Conservation (phyloP, 2,329 filamentous ascomycete genomes). For the Stromatinia cepivora region DNA sequence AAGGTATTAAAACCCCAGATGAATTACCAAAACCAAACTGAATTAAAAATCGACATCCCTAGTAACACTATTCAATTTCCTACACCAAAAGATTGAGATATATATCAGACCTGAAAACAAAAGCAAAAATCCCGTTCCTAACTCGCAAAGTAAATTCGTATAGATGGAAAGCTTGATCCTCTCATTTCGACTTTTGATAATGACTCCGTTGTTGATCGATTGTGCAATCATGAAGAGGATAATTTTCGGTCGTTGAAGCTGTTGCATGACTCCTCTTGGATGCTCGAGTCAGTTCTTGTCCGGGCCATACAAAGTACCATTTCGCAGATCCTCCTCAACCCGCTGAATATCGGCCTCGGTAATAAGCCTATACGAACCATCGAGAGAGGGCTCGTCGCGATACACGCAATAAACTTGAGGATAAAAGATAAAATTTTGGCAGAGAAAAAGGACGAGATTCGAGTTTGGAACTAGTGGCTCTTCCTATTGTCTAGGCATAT, state of each 20-base stretch:
- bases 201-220: not conserved
- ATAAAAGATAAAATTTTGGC: no score
- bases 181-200: not conserved
- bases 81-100: no score
- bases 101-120: no score
- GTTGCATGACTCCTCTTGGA: no score
- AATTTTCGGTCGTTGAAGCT: rapidly evolving
- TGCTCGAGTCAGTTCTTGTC: not conserved
- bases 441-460: not conserved
- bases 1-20: not conserved
- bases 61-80: not conserved
- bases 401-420: not conserved
- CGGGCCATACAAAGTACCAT: not conserved
- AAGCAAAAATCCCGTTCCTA: not conserved
- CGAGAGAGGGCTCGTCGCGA: rapidly evolving
- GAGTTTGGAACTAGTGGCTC: constrained; percentile 1
- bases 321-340: not conserved
- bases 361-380: rapidly evolving
- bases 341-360: not conserved
- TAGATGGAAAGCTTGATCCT: not conserved
- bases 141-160: no score
- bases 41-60: not conserved
- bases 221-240: no score
- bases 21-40: not conserved
- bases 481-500: constrained; percentile 23